Percentiles rank a stretch among this genome's conserved stretches.
These are phyloP conservation scores for Onygenales sp. DNA, from an alignment of 2,329 filamentous ascomycete genomes.

Conservation along the genomic window DNA sequence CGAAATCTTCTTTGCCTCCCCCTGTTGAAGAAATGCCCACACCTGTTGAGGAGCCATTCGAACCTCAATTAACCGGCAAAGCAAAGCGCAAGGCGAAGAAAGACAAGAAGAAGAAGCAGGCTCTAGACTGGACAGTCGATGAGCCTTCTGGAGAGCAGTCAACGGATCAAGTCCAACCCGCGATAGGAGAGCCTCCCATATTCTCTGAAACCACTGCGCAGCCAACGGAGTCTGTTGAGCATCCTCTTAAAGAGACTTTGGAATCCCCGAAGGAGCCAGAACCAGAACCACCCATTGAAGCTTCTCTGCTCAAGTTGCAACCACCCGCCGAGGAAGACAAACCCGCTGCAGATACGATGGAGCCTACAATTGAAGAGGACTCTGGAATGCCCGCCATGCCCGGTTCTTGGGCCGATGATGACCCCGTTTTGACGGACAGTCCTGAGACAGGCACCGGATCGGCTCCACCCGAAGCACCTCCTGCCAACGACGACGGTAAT, in stretches of 20 bases:
- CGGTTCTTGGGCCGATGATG: slow-evolving; percentile 1
- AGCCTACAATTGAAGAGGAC: background rate
- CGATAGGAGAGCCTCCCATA: too few relatives aligned
- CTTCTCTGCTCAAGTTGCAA: too few relatives aligned
- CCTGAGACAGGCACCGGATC: slow-evolving; percentile 17
- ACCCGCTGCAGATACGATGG: background rate
- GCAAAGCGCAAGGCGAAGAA: slow-evolving; percentile 41
- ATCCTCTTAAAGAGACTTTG: too few relatives aligned
- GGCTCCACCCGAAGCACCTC: slow-evolving; percentile 17
- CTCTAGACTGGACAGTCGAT: slow-evolving; percentile 5
- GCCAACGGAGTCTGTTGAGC: too few relatives aligned
- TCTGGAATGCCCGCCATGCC: background rate
- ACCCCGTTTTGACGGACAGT: slow-evolving; percentile 12
- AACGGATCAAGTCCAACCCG: too few relatives aligned
- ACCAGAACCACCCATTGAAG: too few relatives aligned
- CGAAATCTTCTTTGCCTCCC: too few relatives aligned
- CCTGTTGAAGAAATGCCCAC: too few relatives aligned
- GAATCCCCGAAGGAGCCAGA: too few relatives aligned
- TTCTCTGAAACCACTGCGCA: too few relatives aligned
- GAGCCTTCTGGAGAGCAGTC: background rate
- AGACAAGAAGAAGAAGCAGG: slow-evolving; percentile 27
- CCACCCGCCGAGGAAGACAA: background rate
- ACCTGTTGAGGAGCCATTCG: too few relatives aligned
- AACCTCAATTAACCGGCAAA: slow-evolving; percentile 17
- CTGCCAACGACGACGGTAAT: slow-evolving; percentile 32